Base-by-base conservation (phyloP, 108 stramenopile genomes). In the Skeletonema menzelii region DNA sequence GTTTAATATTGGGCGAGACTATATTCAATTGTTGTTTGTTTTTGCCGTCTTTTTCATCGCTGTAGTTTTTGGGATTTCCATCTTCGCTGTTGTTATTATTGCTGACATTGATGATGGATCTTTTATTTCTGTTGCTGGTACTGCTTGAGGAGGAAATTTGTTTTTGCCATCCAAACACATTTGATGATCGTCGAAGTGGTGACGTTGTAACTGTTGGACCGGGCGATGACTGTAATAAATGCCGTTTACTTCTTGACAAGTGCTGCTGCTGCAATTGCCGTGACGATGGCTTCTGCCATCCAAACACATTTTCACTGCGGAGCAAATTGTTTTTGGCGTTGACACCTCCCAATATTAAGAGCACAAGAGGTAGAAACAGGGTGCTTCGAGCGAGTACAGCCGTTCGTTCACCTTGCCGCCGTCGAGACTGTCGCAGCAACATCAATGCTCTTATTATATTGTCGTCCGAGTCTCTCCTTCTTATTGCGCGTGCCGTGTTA, bases 101-200 rank as follows among this genome's bases (percentile, higher is more conserved):
- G 49, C 49, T 22, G 24, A 22, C 8, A n/a, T 53, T 53, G 22
- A 22, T 35, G 57, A 28, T 27, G 14, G 59, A 42, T 70, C 35
- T 10, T 59, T 20, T 27, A 38, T 67, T 46, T 34, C 11, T 1
- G 13, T 35, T 75, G 28, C 14, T 61, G 56, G 0, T 24, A n/a
- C 34, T 46, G 11, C 49, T n/a, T n/a, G n/a, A n/a, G n/a, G n/a
- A n/a, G n/a, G n/a, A n/a, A n/a, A n/a, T n/a, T 30, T 31, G 10
- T n/a, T 61, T 32, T 46, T 69, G 61, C 67, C 67, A 69, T 20
- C 67, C 59, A 35, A 69, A 69, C 8, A 63, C 67, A 76, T 76
- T 69, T 58, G 69, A 38, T 44, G 47, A 56, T 35, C 34, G 59
- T 35, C 59, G 26, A 2, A 60, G 59, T 5, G 59, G 31, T 14